Percentiles rank a stretch among this genome's conserved stretches.
Conservation (phyloP, 129 eudicot genomes). For the Artemisia annua region DNA sequence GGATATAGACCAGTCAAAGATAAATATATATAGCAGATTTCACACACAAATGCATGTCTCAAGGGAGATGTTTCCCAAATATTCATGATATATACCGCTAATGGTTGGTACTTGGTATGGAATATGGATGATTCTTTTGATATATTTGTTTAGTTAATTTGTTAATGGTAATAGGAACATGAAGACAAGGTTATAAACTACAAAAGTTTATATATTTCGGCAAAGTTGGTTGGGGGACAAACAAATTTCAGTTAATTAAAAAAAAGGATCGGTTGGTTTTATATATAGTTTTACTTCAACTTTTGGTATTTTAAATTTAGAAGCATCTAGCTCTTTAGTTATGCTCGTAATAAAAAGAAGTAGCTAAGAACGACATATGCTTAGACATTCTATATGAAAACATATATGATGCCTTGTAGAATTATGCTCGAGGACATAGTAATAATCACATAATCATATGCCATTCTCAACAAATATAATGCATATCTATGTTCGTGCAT, state of each 20-base stretch:
- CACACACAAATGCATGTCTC: conserved; percentile 37
- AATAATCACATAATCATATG: too few relatives aligned
- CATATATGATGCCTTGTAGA: neutral
- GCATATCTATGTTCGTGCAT: too few relatives aligned
- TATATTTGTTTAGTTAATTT: neutral
- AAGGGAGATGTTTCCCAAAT: conserved; percentile 31
- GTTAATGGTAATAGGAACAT: neutral
- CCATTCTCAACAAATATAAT: too few relatives aligned
- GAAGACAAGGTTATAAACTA: conserved; percentile 11
- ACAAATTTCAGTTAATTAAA: conserved; percentile 7
- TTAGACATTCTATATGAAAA: too few relatives aligned
- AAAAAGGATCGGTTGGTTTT: neutral
- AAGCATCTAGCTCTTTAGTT: too few relatives aligned
- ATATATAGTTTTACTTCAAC: too few relatives aligned
- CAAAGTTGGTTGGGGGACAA: conserved; percentile 32
- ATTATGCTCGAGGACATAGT: too few relatives aligned
- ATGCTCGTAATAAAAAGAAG: too few relatives aligned
- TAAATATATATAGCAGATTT: conserved; percentile 1
- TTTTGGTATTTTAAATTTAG: too few relatives aligned
- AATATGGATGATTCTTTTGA: neutral
- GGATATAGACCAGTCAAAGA: conserved; percentile 26
- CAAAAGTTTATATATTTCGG: conserved; percentile 4
- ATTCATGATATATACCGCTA: neutral
- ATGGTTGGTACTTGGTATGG: neutral
- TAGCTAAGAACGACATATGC: too few relatives aligned